Evolutionary conservation across 768 basidiomycete genomes (phyloP).

Genomic region (Kwoniella dendrophila): DNA sequence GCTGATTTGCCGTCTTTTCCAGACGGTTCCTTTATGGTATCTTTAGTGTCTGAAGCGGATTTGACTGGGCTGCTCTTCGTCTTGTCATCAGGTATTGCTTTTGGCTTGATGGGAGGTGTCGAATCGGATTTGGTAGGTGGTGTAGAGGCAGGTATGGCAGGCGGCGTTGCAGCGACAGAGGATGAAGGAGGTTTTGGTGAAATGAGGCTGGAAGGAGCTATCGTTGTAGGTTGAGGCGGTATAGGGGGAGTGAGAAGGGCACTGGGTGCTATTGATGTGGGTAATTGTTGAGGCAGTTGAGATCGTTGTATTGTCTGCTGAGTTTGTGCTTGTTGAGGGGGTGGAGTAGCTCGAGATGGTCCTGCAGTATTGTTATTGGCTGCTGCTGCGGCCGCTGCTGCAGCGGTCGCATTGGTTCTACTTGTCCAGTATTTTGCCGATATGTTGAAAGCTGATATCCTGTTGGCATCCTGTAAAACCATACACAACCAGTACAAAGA

Average conservation of each 20-base stretch:
- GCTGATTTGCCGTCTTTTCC: too few species aligned
- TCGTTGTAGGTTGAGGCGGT: neutral
- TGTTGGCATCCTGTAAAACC: slow-evolving; percentile 7
- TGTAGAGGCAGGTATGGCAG: neutral
- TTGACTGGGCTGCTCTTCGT: too few species aligned
- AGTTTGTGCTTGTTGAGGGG: neutral
- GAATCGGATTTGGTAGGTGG: too few species aligned
- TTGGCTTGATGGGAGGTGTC: too few species aligned
- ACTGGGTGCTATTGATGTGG: slow-evolving; percentile 7
- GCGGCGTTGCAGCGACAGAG: neutral
- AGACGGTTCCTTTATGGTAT: too few species aligned
- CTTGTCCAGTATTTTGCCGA: slow-evolving; percentile 19
- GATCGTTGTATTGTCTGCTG: neutral
- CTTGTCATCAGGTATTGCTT: too few species aligned
- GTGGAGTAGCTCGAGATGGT: slow-evolving; percentile 3
- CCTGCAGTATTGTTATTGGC: neutral
- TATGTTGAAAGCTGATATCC: slow-evolving; percentile 8
- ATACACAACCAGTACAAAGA: neutral
- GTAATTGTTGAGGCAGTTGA: slow-evolving; percentile 9
- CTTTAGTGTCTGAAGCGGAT: too few species aligned
- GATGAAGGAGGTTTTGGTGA: neutral
- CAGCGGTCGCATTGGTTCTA: slow-evolving; percentile 5
- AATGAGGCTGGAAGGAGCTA: neutral
- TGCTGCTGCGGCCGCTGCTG: neutral
- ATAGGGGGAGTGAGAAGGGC: slow-evolving; percentile 5